These are phyloP conservation scores for Nicotiana sylvestris DNA, from an alignment of 257 asterid species.

Conservation along the genomic window DNA sequence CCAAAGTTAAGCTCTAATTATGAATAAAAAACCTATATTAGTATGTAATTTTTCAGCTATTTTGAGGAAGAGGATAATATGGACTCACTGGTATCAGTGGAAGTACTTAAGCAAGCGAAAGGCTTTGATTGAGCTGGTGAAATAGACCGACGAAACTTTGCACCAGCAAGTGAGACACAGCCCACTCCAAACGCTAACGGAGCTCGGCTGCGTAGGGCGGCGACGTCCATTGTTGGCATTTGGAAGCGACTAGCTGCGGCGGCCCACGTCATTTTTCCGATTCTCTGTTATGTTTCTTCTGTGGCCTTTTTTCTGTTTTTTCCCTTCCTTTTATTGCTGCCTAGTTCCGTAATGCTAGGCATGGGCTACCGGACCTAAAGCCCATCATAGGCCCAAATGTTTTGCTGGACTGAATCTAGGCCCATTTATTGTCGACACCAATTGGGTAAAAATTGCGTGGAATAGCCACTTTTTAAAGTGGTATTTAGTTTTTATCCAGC, in stretches of 20 bases:
- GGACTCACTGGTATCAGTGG: constrained; percentile 34
- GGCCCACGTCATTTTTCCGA: constrained; percentile 58
- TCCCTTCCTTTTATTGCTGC: neutral
- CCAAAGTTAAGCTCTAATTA: neutral
- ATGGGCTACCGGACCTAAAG: neutral
- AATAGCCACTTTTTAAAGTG: too few species aligned
- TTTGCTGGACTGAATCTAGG: neutral
- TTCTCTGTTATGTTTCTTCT: neutral
- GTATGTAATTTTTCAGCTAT: too few species aligned
- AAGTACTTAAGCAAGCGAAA: constrained; percentile 62
- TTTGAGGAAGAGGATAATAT: neutral
- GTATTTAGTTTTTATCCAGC: too few species aligned
- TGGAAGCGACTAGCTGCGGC: constrained; percentile 71
- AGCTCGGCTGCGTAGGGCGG: constrained; percentile 32
- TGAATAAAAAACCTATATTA: neutral
- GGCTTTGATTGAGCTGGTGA: constrained; percentile 17
- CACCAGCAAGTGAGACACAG: constrained; percentile 56
- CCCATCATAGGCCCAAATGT: neutral
- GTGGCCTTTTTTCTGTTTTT: neutral
- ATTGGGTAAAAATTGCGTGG: too few species aligned
- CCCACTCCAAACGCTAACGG: constrained; percentile 51
- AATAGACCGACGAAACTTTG: constrained; percentile 11
- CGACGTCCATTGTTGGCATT: constrained; percentile 59
- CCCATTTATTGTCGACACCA: neutral
- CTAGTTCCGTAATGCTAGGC: neutral